Evolutionary conservation across 2,329 filamentous ascomycete species (phyloP).

Genomic region (Botrytis porri): DNA sequence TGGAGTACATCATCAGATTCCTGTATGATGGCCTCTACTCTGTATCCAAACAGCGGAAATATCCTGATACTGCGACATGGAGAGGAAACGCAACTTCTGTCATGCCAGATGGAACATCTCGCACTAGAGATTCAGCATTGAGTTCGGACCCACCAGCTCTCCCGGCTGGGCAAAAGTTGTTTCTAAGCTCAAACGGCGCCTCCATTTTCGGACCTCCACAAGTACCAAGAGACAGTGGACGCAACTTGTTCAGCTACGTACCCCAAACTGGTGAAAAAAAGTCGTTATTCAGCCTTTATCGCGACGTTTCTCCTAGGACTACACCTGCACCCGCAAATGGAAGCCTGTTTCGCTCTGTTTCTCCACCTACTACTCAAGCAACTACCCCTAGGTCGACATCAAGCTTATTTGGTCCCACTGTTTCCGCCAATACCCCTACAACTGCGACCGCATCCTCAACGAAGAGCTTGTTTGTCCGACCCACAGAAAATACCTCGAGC

Average conservation of each 20-base stretch:
- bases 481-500: background rate
- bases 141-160: background rate
- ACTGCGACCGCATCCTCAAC: background rate
- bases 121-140: background rate
- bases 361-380: background rate
- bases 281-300: background rate
- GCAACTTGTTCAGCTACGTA: background rate
- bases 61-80: conserved; percentile 12
- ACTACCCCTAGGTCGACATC: background rate
- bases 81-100: background rate
- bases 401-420: background rate
- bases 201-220: background rate
- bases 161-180: background rate
- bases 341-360: background rate
- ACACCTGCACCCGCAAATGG: background rate
- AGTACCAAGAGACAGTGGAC: background rate
- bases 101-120: background rate
- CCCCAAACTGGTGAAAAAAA: background rate
- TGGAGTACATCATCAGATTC: conserved; percentile 21
- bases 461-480: too few relatives aligned
- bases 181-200: background rate
- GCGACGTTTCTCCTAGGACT: background rate
- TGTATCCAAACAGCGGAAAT: background rate
- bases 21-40: conserved; percentile 12
- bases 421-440: background rate